phyloP scores from a whole-genome alignment of 176 grass and related monocot species.

The Chloris gayana region DNA sequence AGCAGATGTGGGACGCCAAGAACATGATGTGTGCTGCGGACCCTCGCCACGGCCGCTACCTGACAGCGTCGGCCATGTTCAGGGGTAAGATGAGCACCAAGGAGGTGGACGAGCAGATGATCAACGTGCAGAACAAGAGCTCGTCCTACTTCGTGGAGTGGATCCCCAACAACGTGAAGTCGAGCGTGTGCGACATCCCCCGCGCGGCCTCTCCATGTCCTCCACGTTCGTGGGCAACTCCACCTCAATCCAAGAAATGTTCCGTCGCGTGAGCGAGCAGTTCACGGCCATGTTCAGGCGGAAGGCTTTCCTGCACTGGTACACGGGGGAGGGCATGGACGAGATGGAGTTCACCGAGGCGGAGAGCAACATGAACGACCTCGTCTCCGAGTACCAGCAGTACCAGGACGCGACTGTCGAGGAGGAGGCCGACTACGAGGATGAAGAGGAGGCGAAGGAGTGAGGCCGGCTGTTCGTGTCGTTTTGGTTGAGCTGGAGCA shows the following conservation, averaged over 20 bases:
- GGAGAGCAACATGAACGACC: constrained; percentile 62
- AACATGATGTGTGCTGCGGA: constrained; percentile 87
- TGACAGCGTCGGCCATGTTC: constrained; percentile 83
- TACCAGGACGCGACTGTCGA: constrained; percentile 55
- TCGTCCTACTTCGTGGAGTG: constrained; percentile 81
- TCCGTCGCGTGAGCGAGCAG: constrained; percentile 89
- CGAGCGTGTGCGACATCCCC: constrained; percentile 70
- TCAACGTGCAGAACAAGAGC: constrained; percentile 83
- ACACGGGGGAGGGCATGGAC: constrained; percentile 57
- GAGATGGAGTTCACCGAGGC: constrained; percentile 93
- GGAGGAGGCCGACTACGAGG: constrained; percentile 40
- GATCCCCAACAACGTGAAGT: constrained; percentile 84
- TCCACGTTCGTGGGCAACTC: background rate
- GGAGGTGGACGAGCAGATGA: constrained; percentile 91
- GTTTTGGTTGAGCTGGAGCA: background rate
- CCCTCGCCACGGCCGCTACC: constrained; percentile 80
- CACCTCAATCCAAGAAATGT: constrained; percentile 16
- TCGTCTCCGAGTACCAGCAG: constrained; percentile 60
- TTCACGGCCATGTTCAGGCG: constrained; percentile 97
- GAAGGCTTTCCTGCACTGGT: constrained; percentile 98
- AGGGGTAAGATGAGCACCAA: constrained; percentile 85
- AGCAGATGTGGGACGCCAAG: constrained; percentile 93
- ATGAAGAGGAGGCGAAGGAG: constrained; percentile 35
- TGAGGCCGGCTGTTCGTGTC: constrained; percentile 1
- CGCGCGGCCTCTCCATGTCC: background rate